Evolutionary conservation across 2,329 filamentous ascomycete species (phyloP), one percentile per base, ranked within the genome.

Genomic region (Botrytis tulipae): DNA sequence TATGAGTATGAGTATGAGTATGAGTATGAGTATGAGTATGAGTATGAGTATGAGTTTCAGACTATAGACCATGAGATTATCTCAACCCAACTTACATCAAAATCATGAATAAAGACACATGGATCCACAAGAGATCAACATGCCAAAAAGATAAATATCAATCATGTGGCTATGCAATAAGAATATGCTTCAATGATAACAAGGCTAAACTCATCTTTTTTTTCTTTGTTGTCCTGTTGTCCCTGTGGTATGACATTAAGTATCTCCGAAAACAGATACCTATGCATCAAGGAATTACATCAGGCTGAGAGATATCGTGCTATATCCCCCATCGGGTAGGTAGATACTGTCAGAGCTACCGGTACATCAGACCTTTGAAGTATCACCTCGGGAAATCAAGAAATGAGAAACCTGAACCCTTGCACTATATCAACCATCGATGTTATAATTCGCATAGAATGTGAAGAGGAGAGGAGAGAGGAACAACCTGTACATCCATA

Each of bases 181-280:
- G 35, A 29, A 29, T 6, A 42, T 65, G 20, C 12, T 25, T 62
- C 9, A 18, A 22, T 16, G 44, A 42, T 1, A 51, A 51, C 18
- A 57, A 54, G 66, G 66, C 48, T 57, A 67, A 67, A 32, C 4
- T 3, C 48, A 54, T 67, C 46, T 37, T 29, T n/a, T 54, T n/a
- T n/a, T 7, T n/a, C 59, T 62, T 72, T 67, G 70, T 72, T 66
- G 46, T 42, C 40, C 40, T 42, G 40, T 67, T 66, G 46, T 35
- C 12, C 40, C 51, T 59, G 68, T 37, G 37, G 62, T 67, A 42
- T 42, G n/a, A 66, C 48, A 66, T n/a, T 4, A 46, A 37, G 42
- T 5, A 29, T 35, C 70, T 66, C 70, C 61, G 60, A 71, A 71
- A 71, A 65, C 70, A 71, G 70, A 44, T 18, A 20, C 44, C 4